A percentile compares a stretch with the other conserved stretches of the same genome.
Conservation (phyloP, 352 stramenopile species). For the Peronosclerospora sorghi region DNA sequence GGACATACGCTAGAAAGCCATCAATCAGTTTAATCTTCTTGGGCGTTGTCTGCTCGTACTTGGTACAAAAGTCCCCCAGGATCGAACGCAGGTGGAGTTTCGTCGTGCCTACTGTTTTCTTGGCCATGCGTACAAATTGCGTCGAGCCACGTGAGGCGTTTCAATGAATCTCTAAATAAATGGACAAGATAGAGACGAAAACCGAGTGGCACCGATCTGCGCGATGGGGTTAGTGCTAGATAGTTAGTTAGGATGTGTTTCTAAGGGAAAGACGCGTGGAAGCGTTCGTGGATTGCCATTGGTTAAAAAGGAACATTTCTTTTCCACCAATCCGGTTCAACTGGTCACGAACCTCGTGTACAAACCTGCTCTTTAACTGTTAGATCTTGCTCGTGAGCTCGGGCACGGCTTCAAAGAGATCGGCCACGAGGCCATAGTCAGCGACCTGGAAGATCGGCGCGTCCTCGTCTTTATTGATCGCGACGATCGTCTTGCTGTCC, state of each 20-base stretch:
- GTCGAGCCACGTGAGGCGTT: too few relatives aligned
- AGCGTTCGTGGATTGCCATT: too few relatives aligned
- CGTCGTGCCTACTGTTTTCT: constrained; percentile 26
- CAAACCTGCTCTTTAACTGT: constrained; percentile 1
- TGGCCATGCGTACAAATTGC: too few relatives aligned
- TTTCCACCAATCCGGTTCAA: too few relatives aligned
- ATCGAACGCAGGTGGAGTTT: constrained; percentile 51
- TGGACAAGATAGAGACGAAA: too few relatives aligned
- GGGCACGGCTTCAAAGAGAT: constrained; percentile 96
- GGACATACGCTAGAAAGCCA: constrained; percentile 83
- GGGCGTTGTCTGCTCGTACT: constrained; percentile 78
- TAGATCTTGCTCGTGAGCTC: constrained; percentile 97
- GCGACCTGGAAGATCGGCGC: constrained; percentile 98
- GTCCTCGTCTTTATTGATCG: constrained; percentile 99
- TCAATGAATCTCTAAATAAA: too few relatives aligned
- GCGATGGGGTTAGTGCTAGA: too few relatives aligned
- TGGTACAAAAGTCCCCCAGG: constrained; percentile 46
- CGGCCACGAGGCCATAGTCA: constrained; percentile 97
- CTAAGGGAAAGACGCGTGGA: too few relatives aligned
- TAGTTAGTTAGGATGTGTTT: too few relatives aligned
- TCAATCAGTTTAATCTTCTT: constrained; percentile 88
- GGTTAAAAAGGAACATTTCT: too few relatives aligned
- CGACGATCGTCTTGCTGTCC: constrained; percentile 98
- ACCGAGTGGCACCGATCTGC: too few relatives aligned
- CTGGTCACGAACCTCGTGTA: too few relatives aligned